Base-by-base conservation (phyloP, 2,329 filamentous ascomycete genomes). In the Hypoxylon sp. region DNA sequence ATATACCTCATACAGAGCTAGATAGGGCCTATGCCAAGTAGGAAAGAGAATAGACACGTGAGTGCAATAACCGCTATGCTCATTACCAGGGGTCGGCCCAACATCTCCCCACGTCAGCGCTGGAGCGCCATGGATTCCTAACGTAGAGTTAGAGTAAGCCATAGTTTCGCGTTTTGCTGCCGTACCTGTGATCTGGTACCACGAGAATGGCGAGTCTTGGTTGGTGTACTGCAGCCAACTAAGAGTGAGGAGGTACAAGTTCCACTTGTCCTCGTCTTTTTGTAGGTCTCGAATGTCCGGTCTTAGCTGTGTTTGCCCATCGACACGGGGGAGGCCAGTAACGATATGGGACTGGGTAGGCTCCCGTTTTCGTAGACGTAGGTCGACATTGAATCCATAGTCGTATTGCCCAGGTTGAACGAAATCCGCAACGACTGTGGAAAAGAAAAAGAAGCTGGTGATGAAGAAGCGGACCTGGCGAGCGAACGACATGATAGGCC, bases 21-120 rank as follows among this genome's bases (percentile, higher is more conserved):
- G 83, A 78, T 95, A 97, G 0, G 93, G 92, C 54, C 94, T 88
- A 83, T 97, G 94, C 94, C 94, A 97, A 42, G 90, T 86, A 42
- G 91, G 88, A 77, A 97, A 96, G 14, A 96, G 82, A 44, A 91
- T 88, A 1, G 91, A 92, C 24, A 85, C 87, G 79, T 97, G 94
- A 13, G 88, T 88, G 78, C 94, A 97, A 78, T 94, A 97, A 54
- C 93, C 93, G 14, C 86, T 83, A 42, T 84, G 81, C 63, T 84
- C 82, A 65, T 86, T 87, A 1, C 87, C 87, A 2, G 83, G 75
- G 1, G 80, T 81, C 60, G 84, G 81, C 53, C 80, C 74, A 22
- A 89, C 87, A 35, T 81, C 84, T 31, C 84, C 86, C 85, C 87
- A 89, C 11, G 84, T 78, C 42, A 81, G 72, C 70, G 86, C 87